Percentiles rank a stretch among this genome's conserved stretches.
These are phyloP conservation scores for Yarrowia sp. DNA, from an alignment of 805 yeast genomes.

Conservation along the genomic window DNA sequence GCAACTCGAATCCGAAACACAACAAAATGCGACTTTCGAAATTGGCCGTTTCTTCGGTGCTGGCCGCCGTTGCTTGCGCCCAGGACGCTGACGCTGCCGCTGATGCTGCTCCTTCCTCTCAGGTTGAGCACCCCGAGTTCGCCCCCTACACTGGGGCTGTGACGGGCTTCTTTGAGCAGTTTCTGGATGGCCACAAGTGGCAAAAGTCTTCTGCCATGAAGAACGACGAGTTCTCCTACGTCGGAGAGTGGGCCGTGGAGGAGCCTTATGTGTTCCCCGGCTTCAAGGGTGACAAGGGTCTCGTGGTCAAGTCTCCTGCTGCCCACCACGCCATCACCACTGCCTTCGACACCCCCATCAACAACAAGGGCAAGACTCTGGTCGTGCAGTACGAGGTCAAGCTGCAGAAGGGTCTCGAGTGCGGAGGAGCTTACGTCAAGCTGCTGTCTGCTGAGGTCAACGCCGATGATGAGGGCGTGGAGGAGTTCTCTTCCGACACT, in stretches of 20 bases:
- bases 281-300: conserved; percentile 63
- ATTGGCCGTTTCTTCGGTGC: conserved; percentile 23
- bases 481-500: conserved; percentile 58
- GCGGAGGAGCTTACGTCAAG: conserved; percentile 91
- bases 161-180: conserved; percentile 64
- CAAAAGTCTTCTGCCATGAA: conserved; percentile 50
- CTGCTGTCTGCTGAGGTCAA: conserved; percentile 46
- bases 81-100: conserved; percentile 11
- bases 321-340: conserved; percentile 80
- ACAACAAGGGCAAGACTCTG: conserved; percentile 59
- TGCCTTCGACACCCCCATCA: conserved; percentile 53
- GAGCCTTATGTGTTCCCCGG: conserved; percentile 59
- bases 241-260: conserved; percentile 74
- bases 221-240: conserved; percentile 53
- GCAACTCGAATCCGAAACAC: not conserved
- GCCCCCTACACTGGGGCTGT: conserved; percentile 22
- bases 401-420: conserved; percentile 68
- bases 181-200: conserved; percentile 51
- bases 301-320: conserved; percentile 71
- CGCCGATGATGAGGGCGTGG: conserved; percentile 38
- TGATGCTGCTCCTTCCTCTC: not conserved
- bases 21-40: conserved; percentile 18
- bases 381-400: conserved; percentile 90
- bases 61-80: conserved; percentile 23
- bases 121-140: conserved; percentile 15